Evolutionary conservation across 1,139 yeast species (phyloP), one percentile per base, ranked within the genome.

Genomic region (Wickerhamiella infanticola): DNA sequence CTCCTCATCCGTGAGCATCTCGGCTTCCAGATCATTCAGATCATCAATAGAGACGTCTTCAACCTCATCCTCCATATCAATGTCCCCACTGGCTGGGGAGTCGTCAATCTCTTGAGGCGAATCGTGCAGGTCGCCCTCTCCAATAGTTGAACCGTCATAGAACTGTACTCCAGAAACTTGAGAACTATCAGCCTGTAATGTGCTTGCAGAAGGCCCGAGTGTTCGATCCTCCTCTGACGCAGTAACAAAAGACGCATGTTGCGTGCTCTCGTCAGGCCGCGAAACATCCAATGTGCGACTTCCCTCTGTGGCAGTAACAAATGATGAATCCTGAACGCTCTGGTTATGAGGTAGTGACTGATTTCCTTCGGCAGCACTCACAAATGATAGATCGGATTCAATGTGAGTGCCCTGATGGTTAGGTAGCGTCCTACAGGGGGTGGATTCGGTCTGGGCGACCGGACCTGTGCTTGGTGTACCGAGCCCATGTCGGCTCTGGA

Each of bases 21-120:
- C 48, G 25, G 46, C 40, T 3, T 49, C 45, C 24, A 24, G 35
- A n/a, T 29, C 36, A 13, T 31, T 39, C 8, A 13, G 23, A 7
- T 38, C 40, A 11, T 37, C 39, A 5, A 37, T 6, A 35, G 18
- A 7, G n/a, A 25, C 40, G 3, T 24, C 39, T 4, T 35, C 42
- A 18, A 23, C 37, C 3, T 8, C 13, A 6, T 39, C 41, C 13
- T 55, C 62, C 4, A 54, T 58, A 4, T 58, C 59, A 1, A 54
- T 62, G 2, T 55, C 61, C 6, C 18, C n/a, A n/a, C 18, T 18
- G 27, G 35, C 42, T 5, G 5, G 26, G 7, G 36, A 25, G 9
- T 35, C 42, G 37, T 23, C 37, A 3, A 23, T 23, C 6, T 40
- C 42, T 8, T 38, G 13, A 24, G 29, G 26, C 3, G 18, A 13